Evolutionary conservation across 1,284 basidiomycete species (phyloP).

Genomic region (Sporisorium reilianum): DNA sequence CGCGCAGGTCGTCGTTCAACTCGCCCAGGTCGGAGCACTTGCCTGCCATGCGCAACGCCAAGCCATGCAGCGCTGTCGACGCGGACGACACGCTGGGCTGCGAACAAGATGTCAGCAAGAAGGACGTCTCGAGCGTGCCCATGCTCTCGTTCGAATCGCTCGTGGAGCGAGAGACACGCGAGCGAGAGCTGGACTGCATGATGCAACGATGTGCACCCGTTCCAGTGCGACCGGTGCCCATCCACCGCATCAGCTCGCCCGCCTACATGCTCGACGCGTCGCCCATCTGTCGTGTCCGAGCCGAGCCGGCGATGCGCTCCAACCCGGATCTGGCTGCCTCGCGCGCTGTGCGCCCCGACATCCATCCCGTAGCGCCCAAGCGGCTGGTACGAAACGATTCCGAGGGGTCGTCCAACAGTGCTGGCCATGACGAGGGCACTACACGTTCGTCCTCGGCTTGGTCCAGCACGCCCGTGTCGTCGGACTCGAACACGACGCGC

Average conservation of each 20-base stretch:
- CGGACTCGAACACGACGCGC: constrained; percentile 12
- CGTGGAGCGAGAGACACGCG: constrained; percentile 44
- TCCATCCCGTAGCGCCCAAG: constrained; percentile 26
- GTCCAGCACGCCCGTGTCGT: constrained; percentile 28
- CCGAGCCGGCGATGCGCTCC: constrained; percentile 38
- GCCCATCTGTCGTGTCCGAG: constrained; percentile 21
- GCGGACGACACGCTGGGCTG: background rate
- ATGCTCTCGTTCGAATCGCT: constrained; percentile 31
- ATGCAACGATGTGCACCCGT: constrained; percentile 14
- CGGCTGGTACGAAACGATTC: constrained; percentile 18
- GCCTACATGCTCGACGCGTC: constrained; percentile 48
- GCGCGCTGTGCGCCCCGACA: constrained; percentile 30
- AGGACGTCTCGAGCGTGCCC: background rate
- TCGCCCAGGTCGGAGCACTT: constrained; percentile 45
- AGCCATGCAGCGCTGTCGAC: constrained; percentile 1
- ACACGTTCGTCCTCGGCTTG: constrained; percentile 18
- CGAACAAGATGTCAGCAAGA: background rate
- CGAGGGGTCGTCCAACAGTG: constrained; percentile 14
- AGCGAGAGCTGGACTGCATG: constrained; percentile 27
- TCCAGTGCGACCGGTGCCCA: constrained; percentile 23
- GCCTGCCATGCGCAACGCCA: background rate
- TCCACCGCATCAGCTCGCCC: constrained; percentile 48
- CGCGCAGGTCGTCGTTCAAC: constrained; percentile 47
- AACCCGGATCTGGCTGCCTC: constrained; percentile 30
- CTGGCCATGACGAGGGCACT: background rate